Conservation (phyloP, 2,329 filamentous ascomycete species). For the Keithomyces neogunnii region DNA sequence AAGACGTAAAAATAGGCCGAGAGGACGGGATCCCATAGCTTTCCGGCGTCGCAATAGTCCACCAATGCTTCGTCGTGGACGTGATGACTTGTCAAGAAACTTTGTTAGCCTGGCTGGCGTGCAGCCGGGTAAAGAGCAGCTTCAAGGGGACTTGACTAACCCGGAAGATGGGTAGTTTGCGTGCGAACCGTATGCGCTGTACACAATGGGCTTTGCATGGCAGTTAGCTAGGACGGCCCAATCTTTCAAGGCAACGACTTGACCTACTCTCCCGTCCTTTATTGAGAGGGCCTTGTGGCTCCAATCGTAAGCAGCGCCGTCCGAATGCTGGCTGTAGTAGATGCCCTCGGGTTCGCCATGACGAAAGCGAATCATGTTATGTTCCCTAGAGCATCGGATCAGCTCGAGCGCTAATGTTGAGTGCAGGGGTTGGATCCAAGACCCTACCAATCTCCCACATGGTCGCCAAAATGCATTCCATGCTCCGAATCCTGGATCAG, state of each 20-base stretch:
- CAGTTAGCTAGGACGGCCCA: not conserved
- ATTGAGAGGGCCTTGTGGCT: slow-evolving; percentile 12
- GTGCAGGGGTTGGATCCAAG: not conserved
- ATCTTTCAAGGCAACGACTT: not conserved
- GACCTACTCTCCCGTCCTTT: slow-evolving; percentile 16
- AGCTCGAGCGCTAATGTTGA: not conserved
- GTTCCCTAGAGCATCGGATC: slow-evolving; percentile 15
- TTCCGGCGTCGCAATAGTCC: slow-evolving; percentile 21
- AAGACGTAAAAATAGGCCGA: slow-evolving; percentile 22
- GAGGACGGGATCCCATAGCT: slow-evolving; percentile 20
- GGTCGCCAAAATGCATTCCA: slow-evolving; percentile 16
- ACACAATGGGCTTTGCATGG: slow-evolving; percentile 16
- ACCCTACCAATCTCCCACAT: slow-evolving; percentile 17
- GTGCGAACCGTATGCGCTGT: slow-evolving; percentile 21
- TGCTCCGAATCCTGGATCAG: slow-evolving; percentile 11
- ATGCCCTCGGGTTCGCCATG: slow-evolving; percentile 16
- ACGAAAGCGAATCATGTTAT: slow-evolving; percentile 23
- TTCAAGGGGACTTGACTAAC: slow-evolving; percentile 9
- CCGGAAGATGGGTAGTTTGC: slow-evolving; percentile 19
- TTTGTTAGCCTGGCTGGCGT: not conserved
- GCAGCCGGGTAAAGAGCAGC: not conserved
- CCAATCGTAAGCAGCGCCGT: slow-evolving; percentile 17
- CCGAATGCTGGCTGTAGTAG: slow-evolving; percentile 20
- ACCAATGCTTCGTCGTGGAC: slow-evolving; percentile 19
- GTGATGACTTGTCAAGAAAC: slow-evolving; percentile 12